phyloP scores from a whole-genome alignment of 768 basidiomycete genomes.

The Hypsizygus marmoreus region DNA sequence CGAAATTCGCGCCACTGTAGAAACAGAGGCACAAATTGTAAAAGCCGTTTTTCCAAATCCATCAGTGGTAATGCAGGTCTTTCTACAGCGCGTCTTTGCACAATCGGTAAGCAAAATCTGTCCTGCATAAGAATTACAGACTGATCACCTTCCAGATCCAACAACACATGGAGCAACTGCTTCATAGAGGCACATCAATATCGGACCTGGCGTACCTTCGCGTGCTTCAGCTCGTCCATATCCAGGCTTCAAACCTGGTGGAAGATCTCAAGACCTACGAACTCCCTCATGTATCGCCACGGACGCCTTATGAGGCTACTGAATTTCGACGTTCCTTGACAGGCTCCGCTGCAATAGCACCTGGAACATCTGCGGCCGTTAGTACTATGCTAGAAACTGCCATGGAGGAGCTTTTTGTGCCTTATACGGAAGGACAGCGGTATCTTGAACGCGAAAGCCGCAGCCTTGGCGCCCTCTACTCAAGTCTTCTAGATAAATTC shows the following conservation, averaged over 20 bases:
- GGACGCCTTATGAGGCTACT: constrained; percentile 61
- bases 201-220: constrained; percentile 92
- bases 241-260: constrained; percentile 74
- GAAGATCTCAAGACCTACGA: constrained; percentile 94
- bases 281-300: constrained; percentile 64
- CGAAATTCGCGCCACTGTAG: constrained; percentile 89
- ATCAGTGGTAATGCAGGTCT: constrained; percentile 95
- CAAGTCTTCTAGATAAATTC: constrained; percentile 68
- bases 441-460: constrained; percentile 93
- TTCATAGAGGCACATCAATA: constrained; percentile 70
- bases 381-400: constrained; percentile 91
- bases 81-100: constrained; percentile 95
- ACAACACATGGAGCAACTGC: constrained; percentile 90
- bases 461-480: constrained; percentile 79
- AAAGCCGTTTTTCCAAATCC: constrained; percentile 99
- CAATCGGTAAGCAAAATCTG: constrained; percentile 72
- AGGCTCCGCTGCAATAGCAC: constrained; percentile 42
- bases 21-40: constrained; percentile 96
- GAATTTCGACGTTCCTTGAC: constrained; percentile 62
- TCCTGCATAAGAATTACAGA: neutral
- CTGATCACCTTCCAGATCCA: constrained; percentile 69
- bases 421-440: constrained; percentile 87
- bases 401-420: constrained; percentile 94
- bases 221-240: constrained; percentile 83
- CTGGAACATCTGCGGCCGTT: constrained; percentile 59